Percentiles rank a stretch among this genome's conserved stretches.
Conservation (phyloP, 352 stramenopile genomes). For the Globisporangium alternatum region DNA sequence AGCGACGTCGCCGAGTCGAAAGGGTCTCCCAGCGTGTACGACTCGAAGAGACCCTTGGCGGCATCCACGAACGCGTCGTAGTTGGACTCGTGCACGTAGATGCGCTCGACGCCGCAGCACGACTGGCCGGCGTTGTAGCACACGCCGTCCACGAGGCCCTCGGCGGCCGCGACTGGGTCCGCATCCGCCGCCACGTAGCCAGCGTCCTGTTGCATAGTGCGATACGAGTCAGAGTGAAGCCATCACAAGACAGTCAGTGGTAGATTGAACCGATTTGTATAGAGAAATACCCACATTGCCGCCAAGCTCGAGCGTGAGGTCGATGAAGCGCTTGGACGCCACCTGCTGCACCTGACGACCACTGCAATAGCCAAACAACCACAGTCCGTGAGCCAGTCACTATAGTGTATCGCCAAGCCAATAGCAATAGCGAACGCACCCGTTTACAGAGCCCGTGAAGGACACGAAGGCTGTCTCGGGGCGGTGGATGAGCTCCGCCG, state of each 20-base stretch:
- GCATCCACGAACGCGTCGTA: conserved; percentile 79
- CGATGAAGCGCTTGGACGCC: conserved; percentile 64
- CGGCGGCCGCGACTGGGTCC: conserved; percentile 59
- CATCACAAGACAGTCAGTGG: neutral
- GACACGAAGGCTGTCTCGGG: conserved; percentile 73
- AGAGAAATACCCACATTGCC: conserved; percentile 49
- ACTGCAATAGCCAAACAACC: conserved; percentile 22
- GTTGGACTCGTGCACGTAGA: conserved; percentile 81
- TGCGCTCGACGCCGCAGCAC: conserved; percentile 79
- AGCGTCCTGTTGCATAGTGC: conserved; percentile 43
- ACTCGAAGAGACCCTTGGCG: conserved; percentile 60
- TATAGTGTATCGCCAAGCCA: neutral
- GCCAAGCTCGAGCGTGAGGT: conserved; percentile 80
- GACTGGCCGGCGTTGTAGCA: conserved; percentile 87
- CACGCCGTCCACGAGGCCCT: conserved; percentile 71
- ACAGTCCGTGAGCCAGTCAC: conserved; percentile 6
- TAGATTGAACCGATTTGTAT: neutral
- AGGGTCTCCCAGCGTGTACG: conserved; percentile 65
- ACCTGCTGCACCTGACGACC: conserved; percentile 62
- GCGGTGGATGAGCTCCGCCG: conserved; percentile 65
- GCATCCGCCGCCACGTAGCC: conserved; percentile 73
- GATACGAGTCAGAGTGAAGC: neutral
- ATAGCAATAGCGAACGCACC: conserved; percentile 24
- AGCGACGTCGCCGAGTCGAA: conserved; percentile 56
- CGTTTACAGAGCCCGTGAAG: conserved; percentile 80